These are phyloP conservation scores for Phytophthora hibernalis DNA, from an alignment of 352 stramenopile species.

Conservation along the genomic window DNA sequence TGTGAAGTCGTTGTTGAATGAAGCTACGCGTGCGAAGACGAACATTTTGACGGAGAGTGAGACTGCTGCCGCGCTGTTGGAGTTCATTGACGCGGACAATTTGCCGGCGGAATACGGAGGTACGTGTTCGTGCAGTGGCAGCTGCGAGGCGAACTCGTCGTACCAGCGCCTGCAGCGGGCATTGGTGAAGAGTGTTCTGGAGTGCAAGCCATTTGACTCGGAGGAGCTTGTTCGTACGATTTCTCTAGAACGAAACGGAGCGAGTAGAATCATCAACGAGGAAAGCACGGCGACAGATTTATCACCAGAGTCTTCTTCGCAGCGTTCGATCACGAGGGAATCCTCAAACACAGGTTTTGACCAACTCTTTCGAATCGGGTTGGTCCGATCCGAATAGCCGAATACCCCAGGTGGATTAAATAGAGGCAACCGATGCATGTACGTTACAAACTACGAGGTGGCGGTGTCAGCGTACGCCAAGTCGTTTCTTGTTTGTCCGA, in stretches of 20 bases:
- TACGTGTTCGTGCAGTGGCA: slow-evolving; percentile 63
- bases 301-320: background rate
- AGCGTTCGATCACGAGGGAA: slow-evolving; percentile 26
- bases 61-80: slow-evolving; percentile 53
- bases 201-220: slow-evolving; percentile 51
- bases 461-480: background rate
- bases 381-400: slow-evolving; percentile 29
- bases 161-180: slow-evolving; percentile 67
- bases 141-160: slow-evolving; percentile 69
- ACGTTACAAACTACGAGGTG: background rate
- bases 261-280: slow-evolving; percentile 8
- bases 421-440: slow-evolving; percentile 11
- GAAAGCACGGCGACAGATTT: slow-evolving; percentile 10
- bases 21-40: slow-evolving; percentile 89
- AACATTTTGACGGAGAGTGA: slow-evolving; percentile 84
- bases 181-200: slow-evolving; percentile 64
- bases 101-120: slow-evolving; percentile 80
- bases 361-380: slow-evolving; percentile 28
- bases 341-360: slow-evolving; percentile 29
- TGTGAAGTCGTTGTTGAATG: slow-evolving; percentile 88
- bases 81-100: slow-evolving; percentile 70
- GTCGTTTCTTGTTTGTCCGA: slow-evolving; percentile 16
- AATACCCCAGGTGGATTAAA: slow-evolving; percentile 13
- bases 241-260: slow-evolving; percentile 23
- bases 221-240: slow-evolving; percentile 41